Base-by-base conservation (phyloP, 176 grass and related monocot species). In the Saccharum officinarum region DNA sequence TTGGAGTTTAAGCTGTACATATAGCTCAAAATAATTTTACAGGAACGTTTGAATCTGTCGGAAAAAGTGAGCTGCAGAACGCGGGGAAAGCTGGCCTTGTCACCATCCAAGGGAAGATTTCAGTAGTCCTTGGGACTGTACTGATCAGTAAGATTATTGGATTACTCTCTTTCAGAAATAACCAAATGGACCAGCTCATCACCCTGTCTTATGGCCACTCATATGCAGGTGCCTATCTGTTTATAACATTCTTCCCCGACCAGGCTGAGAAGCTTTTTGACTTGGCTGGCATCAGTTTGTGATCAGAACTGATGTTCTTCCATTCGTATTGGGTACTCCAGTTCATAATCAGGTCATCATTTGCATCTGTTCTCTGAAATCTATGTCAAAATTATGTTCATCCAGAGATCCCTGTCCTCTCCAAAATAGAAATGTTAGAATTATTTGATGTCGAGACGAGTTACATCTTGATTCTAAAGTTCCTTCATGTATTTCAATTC, bases 241-340 rank as follows among this genome's bases (percentile, higher is more conserved):
- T 98, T 72, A 91, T 98, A 77, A 95, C 91, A 82, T 87, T 95
- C 38, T 98, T 95, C 84, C 96, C 96, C 0, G 93, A 98, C 47
- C 96, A 98, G 84, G 96, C 96, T 65, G 90, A 95, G 84, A 93
- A 98, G 82, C 22, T 98, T 76, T 92, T 98, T 78, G 91, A 93
- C 64, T 75, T 95, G 82, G 88, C 77, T 54, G 91, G 92, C 20
- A 36, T 82, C 72, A 92, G 86, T 54, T 87, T 92, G 84, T 89
- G 79, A 86, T n/a, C n/a, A n/a, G 18, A 71, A 70, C 36, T 55
- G 25, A 38, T 38, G 41, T 33, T 26, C 22, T n/a, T 61, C 37
- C 54, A 30, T 80, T 26, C 33, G 67, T 66, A 20, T 71, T 38
- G 20, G 26, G 26, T 73, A 3, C 57, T 77, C 26, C 66, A 86